Percentiles rank a stretch among this genome's conserved stretches.
Conservation (phyloP, 2,329 filamentous ascomycete genomes). For the Reticulascus tulasneorum region DNA sequence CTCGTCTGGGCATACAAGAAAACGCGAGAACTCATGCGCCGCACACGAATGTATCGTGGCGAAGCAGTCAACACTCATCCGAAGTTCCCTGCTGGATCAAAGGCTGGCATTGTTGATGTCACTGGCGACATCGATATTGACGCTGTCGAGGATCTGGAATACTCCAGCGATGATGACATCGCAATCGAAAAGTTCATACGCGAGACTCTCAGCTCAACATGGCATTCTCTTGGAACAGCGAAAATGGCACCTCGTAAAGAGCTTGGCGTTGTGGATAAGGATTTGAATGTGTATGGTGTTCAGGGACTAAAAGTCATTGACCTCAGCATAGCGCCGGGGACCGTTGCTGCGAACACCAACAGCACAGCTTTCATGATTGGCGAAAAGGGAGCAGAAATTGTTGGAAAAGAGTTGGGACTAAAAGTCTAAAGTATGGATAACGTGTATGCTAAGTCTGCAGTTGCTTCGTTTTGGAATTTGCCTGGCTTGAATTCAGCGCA, state of each 20-base stretch:
- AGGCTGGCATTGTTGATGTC: slow-evolving; percentile 31
- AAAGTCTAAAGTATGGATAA: too few relatives aligned
- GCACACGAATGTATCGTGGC: slow-evolving; percentile 50
- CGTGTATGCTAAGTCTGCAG: too few relatives aligned
- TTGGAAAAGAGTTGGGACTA: slow-evolving; percentile 30
- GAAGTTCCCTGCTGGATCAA: slow-evolving; percentile 35
- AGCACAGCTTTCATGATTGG: slow-evolving; percentile 45
- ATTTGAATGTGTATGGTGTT: slow-evolving; percentile 39
- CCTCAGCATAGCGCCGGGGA: slow-evolving; percentile 30
- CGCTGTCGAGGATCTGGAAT: slow-evolving; percentile 36
- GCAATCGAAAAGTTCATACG: slow-evolving; percentile 42
- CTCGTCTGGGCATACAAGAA: slow-evolving; percentile 64
- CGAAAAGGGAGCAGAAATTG: slow-evolving; percentile 41
- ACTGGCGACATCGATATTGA: slow-evolving; percentile 41
- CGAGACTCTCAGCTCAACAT: slow-evolving; percentile 36
- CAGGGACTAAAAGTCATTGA: slow-evolving; percentile 37
- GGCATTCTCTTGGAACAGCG: slow-evolving; percentile 43
- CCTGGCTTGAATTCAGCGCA: too few relatives aligned
- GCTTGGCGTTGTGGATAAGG: slow-evolving; percentile 36
- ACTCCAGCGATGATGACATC: slow-evolving; percentile 45
- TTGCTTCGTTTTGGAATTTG: too few relatives aligned
- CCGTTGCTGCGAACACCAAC: slow-evolving; percentile 45
- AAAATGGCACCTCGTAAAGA: slow-evolving; percentile 39
- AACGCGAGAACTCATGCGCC: slow-evolving; percentile 57
- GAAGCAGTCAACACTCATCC: slow-evolving; percentile 40